These are phyloP conservation scores for Paracorniculantispora psalliotae DNA, from an alignment of 2,329 filamentous ascomycete genomes.

Conservation along the genomic window DNA sequence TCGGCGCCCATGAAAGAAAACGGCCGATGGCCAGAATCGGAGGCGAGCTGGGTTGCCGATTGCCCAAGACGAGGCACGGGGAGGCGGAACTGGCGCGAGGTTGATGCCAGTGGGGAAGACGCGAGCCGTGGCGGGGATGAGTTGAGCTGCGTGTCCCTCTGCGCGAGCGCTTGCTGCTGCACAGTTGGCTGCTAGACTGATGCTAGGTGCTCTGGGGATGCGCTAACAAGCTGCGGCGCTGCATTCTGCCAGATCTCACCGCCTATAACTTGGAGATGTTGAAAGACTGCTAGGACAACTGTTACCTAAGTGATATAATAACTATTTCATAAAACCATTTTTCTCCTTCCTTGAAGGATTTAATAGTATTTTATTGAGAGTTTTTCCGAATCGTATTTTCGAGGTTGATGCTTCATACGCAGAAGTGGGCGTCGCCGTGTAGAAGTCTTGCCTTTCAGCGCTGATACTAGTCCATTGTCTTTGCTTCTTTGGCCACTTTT, in stretches of 20 bases:
- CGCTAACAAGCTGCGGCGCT: neutral
- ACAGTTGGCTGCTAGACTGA: neutral
- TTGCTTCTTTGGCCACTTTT: too few relatives aligned
- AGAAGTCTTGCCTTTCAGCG: too few relatives aligned
- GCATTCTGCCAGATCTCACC: neutral
- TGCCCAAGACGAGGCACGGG: neutral
- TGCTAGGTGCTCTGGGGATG: neutral
- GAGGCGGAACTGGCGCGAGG: constrained; percentile 9
- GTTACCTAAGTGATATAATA: too few relatives aligned
- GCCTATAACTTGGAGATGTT: too few relatives aligned
- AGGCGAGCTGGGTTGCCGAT: constrained; percentile 53
- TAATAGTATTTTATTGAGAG: too few relatives aligned
- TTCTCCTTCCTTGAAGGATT: too few relatives aligned
- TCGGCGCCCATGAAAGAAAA: constrained; percentile 38
- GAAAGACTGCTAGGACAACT: too few relatives aligned
- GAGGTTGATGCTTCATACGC: too few relatives aligned
- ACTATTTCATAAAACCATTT: too few relatives aligned
- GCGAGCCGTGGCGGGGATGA: constrained; percentile 12
- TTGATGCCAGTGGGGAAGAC: constrained; percentile 15
- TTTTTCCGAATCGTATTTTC: too few relatives aligned
- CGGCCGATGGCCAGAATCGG: constrained; percentile 21
- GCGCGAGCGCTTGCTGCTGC: neutral
- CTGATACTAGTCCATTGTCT: too few relatives aligned
- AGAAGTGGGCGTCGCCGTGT: too few relatives aligned
- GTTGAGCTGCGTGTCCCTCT: constrained; percentile 4